These are phyloP conservation scores for Didymella exigua DNA, from an alignment of 2,329 filamentous ascomycete species.

Conservation along the genomic window DNA sequence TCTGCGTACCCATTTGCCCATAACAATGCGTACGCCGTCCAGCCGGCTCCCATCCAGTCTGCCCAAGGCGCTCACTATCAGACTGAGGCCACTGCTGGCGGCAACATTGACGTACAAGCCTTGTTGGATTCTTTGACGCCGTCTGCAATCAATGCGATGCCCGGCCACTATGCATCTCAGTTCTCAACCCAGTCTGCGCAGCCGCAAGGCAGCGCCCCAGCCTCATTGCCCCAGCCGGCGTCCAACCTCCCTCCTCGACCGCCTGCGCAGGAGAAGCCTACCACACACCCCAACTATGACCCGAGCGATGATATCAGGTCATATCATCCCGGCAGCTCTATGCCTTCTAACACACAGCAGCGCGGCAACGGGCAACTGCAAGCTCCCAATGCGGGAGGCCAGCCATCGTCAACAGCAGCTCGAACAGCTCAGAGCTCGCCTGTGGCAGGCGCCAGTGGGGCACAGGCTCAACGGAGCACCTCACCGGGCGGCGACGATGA, in stretches of 20 bases:
- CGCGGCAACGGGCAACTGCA: conserved; percentile 31
- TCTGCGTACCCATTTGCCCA: conserved; percentile 42
- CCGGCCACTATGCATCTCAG: conserved; percentile 44
- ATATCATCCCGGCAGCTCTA: conserved; percentile 56
- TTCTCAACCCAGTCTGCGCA: conserved; percentile 38
- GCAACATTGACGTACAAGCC: conserved; percentile 54
- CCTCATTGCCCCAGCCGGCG: conserved; percentile 48
- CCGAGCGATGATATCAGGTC: conserved; percentile 57
- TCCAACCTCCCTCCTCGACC: conserved; percentile 54
- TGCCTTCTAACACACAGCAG: conserved; percentile 43
- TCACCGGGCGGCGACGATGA: conserved; percentile 49
- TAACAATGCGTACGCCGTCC: conserved; percentile 44
- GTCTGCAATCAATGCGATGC: conserved; percentile 36
- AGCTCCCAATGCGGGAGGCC: conserved; percentile 29
- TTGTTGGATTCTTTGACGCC: conserved; percentile 53
- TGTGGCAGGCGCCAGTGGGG: conserved; percentile 36
- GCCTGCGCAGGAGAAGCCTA: conserved; percentile 56
- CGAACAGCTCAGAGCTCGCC: conserved; percentile 38
- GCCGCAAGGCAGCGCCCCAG: conserved; percentile 42
- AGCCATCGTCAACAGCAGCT: conserved; percentile 22
- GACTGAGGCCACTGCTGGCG: conserved; percentile 31
- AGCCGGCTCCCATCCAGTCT: conserved; percentile 38
- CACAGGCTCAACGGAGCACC: conserved; percentile 31
- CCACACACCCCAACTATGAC: conserved; percentile 55
- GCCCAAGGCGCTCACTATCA: conserved; percentile 37